Conservation (phyloP, 768 basidiomycete genomes). For the Tricholoma bakamatsutake region DNA sequence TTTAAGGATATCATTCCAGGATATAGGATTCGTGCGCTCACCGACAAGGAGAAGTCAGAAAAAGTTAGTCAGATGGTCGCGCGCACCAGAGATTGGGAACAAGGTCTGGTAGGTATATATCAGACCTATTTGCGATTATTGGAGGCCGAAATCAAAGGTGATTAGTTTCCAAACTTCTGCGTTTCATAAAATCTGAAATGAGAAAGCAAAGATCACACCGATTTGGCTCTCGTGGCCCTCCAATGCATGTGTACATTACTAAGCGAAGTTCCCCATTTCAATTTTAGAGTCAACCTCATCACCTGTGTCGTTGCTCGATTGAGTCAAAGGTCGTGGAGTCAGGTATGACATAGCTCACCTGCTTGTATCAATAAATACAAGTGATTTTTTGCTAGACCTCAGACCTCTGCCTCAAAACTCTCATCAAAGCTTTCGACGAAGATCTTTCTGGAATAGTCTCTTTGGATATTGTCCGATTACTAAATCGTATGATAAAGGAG, state of each 20-base stretch:
- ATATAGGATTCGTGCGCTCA: slow-evolving; percentile 88
- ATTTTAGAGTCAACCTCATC: slow-evolving; percentile 92
- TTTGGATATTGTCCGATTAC: slow-evolving; percentile 80
- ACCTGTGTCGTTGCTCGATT: slow-evolving; percentile 76
- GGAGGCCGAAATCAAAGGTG: slow-evolving; percentile 86
- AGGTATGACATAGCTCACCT: slow-evolving; percentile 42
- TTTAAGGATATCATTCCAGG: slow-evolving; percentile 96
- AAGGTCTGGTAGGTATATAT: slow-evolving; percentile 84
- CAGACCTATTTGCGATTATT: slow-evolving; percentile 83
- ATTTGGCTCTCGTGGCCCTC: slow-evolving; percentile 63
- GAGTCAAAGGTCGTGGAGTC: slow-evolving; percentile 85
- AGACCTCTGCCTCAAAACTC: slow-evolving; percentile 74
- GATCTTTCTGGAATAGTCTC: slow-evolving; percentile 81
- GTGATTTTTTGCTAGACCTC: slow-evolving; percentile 52
- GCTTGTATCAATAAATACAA: slow-evolving; percentile 8
- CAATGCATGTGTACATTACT: slow-evolving; percentile 86
- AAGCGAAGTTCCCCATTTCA: slow-evolving; percentile 88
- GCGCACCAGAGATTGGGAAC: slow-evolving; percentile 90
- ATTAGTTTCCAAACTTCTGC: slow-evolving; percentile 7
- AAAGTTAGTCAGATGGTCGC: slow-evolving; percentile 94
- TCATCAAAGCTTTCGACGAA: slow-evolving; percentile 77
- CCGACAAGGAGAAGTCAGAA: slow-evolving; percentile 85
- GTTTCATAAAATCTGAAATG: slow-evolving; percentile 1
- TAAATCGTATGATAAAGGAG: slow-evolving; percentile 97
- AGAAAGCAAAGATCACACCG: slow-evolving; percentile 48